Conservation (phyloP, 805 yeast species). For the Zygotorulaspora chibaensis region DNA sequence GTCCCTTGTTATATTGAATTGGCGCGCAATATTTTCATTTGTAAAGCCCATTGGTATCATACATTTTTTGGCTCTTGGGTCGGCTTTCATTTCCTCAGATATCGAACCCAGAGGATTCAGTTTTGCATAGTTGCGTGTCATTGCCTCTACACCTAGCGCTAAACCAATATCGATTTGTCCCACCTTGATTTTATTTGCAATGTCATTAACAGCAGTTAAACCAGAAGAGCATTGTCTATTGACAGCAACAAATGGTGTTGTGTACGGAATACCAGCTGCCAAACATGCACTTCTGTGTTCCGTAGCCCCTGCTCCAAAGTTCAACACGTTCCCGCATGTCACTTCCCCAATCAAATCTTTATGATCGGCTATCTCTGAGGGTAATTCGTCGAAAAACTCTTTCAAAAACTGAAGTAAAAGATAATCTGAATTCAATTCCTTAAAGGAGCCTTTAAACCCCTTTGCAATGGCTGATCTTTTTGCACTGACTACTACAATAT, state of each 20-base stretch:
- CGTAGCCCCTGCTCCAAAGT: conserved; percentile 89
- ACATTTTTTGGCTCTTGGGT: conserved; percentile 62
- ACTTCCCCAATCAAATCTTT: conserved; percentile 72
- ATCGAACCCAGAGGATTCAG: conserved; percentile 56
- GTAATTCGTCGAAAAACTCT: conserved; percentile 53
- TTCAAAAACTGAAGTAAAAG: conserved; percentile 60
- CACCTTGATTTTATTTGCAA: conserved; percentile 78
- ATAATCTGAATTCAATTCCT: conserved; percentile 78
- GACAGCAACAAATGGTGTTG: conserved; percentile 73
- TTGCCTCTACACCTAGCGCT: conserved; percentile 91
- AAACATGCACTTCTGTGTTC: conserved; percentile 91
- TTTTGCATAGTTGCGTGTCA: conserved; percentile 88
- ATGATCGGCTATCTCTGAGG: conserved; percentile 40
- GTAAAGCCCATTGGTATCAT: conserved; percentile 95
- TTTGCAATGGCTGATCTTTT: conserved; percentile 86
- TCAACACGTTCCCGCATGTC: conserved; percentile 86
- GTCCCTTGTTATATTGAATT: conserved; percentile 58
- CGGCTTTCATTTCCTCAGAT: conserved; percentile 45
- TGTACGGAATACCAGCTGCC: conserved; percentile 85
- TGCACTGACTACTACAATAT: conserved; percentile 86
- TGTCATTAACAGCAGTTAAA: conserved; percentile 80
- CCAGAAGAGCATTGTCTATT: conserved; percentile 97
- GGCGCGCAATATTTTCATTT: conserved; percentile 80
- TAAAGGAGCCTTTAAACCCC: conserved; percentile 83
- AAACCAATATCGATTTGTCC: conserved; percentile 92